phyloP scores from a whole-genome alignment of 495 filamentous ascomycete genomes.

The Arthonia radiata region DNA sequence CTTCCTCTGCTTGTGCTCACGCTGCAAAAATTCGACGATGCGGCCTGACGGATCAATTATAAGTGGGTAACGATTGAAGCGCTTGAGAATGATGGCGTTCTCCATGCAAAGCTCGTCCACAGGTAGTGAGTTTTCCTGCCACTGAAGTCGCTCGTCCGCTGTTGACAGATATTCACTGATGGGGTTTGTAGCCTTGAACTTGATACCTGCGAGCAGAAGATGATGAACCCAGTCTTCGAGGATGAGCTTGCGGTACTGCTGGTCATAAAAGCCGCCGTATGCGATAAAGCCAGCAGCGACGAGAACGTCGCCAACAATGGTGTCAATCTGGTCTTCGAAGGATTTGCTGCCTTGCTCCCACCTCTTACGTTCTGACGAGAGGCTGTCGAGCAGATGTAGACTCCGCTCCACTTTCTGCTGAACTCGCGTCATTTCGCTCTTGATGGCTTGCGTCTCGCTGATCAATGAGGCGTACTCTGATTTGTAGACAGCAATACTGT shows the following conservation, averaged over 20 bases:
- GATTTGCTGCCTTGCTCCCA: slow-evolving; percentile 97
- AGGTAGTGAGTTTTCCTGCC: slow-evolving; percentile 85
- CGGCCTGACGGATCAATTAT: slow-evolving; percentile 96
- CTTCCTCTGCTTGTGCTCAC: slow-evolving; percentile 74
- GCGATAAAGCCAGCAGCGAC: slow-evolving; percentile 89
- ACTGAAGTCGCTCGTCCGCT: slow-evolving; percentile 77
- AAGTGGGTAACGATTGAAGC: slow-evolving; percentile 93
- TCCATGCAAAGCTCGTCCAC: slow-evolving; percentile 99
- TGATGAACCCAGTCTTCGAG: slow-evolving; percentile 92
- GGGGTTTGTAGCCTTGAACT: slow-evolving; percentile 79
- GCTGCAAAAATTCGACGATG: slow-evolving; percentile 80
- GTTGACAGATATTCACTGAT: slow-evolving; percentile 92
- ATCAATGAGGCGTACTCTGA: slow-evolving; percentile 88
- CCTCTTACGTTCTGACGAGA: slow-evolving; percentile 73
- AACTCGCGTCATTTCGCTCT: slow-evolving; percentile 81
- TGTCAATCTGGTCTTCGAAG: slow-evolving; percentile 92
- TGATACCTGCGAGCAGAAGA: slow-evolving; percentile 66
- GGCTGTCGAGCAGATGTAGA: slow-evolving; percentile 73
- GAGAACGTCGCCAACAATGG: slow-evolving; percentile 82
- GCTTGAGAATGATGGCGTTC: slow-evolving; percentile 88
- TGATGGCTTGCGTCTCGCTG: slow-evolving; percentile 92
- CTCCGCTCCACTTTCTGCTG: slow-evolving; percentile 96
- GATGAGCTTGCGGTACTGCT: slow-evolving; percentile 93
- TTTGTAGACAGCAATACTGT: slow-evolving; percentile 91
- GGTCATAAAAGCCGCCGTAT: slow-evolving; percentile 95